Evolutionary conservation across 176 grass and related monocot genomes (phyloP), one percentile per base, ranked within the genome.

Genomic region (Leersia perrieri): DNA sequence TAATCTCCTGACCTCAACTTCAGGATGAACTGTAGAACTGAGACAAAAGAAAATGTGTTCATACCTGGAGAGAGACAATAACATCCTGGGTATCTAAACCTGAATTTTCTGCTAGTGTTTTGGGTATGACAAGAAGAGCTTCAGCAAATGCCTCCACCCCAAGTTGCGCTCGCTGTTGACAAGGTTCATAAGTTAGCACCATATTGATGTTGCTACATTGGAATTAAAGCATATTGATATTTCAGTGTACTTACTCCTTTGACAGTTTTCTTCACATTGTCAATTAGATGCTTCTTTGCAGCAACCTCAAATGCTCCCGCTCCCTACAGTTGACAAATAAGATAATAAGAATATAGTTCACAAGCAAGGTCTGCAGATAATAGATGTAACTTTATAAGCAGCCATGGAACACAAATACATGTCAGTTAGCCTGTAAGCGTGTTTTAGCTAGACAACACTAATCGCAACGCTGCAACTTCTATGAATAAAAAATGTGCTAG

Each of bases 251-350:
- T 81, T 93, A 98, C 92, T 69, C 96, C 96, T 89, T 98, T 90
- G 66, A 95, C 90, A 14, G 92, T 98, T 88, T 90, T 98, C 84
- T 95, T 98, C 57, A 98, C 79, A 23, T 91, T 95, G 81, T 89
- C 93, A 28, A 94, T 75, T 77, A 98, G 88, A 88, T 98, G 80
- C 82, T 98, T 94, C 86, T 87, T 98, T 22, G 92, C 96, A 47
- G 96, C 92, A 88, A 98, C 85, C 88, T 98, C 96, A 86, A 98
- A 98, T 60, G 96, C 92, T 38, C 96, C 92, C 53, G 92, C 92
- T 16, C 96, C 96, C 96, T 98, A 63, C 26, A 84, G 18, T 81
- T 83, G 9, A 14, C n/a, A 79, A 31, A 76, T 38, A 0, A 62
- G 11, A 62, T 22, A 20, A 11, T 39, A 65, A 79, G 12, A 27